Evolutionary conservation across 106 monocot species (phyloP).

Genomic region (Phalaenopsis aphrodite): DNA sequence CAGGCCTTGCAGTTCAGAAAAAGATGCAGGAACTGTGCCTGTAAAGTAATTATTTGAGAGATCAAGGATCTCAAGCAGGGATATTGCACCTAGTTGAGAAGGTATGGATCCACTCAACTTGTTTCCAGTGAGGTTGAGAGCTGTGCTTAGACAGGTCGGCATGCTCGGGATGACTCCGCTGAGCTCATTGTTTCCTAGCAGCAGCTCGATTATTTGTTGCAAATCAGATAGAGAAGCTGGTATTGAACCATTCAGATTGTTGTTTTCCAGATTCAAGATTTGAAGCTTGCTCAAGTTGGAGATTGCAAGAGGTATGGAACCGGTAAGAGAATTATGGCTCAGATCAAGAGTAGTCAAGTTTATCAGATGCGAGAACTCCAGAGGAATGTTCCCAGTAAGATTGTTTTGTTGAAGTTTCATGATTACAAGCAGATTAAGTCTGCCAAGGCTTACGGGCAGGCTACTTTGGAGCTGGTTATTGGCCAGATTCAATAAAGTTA

Average conservation of each 20-base stretch:
- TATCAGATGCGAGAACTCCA: constrained; percentile 13
- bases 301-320: constrained; percentile 29
- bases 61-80: not conserved
- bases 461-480: constrained; percentile 25
- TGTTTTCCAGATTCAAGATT: constrained; percentile 27
- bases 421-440: constrained; percentile 33
- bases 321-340: constrained; percentile 37
- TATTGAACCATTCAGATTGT: constrained; percentile 36
- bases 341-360: constrained; percentile 41
- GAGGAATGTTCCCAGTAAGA: constrained; percentile 36
- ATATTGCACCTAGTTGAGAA: not conserved
- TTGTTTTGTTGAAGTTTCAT: constrained; percentile 48
- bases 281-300: constrained; percentile 23
- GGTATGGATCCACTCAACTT: constrained; percentile 36
- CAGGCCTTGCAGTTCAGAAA: constrained; percentile 19
- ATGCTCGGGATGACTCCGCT: constrained; percentile 36
- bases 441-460: constrained; percentile 35
- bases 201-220: constrained; percentile 29
- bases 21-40: constrained; percentile 5
- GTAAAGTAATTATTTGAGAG: no score
- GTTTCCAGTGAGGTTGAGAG: constrained; percentile 64
- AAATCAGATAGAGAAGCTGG: constrained; percentile 22
- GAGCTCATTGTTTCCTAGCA: constrained; percentile 41
- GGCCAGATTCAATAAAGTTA: constrained; percentile 48
- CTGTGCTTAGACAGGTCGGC: constrained; percentile 19